Percentiles rank a stretch among this genome's conserved stretches.
These are phyloP conservation scores for Neonectria coccinea DNA, from an alignment of 2,329 filamentous ascomycete species.

Conservation along the genomic window DNA sequence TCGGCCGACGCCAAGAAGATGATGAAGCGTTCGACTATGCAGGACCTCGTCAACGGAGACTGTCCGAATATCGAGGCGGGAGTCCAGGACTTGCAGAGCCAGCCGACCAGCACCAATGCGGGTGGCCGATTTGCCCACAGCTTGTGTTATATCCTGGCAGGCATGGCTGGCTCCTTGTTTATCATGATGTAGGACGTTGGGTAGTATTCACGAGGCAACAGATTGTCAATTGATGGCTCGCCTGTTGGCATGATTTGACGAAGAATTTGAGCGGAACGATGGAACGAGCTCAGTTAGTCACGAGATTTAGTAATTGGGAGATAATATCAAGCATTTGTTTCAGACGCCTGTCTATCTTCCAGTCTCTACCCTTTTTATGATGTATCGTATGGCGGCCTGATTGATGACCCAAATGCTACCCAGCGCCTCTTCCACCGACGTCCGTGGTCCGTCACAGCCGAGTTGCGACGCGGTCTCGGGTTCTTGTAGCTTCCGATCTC, in stretches of 20 bases:
- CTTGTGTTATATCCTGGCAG: background rate
- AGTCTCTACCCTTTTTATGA: too few relatives aligned
- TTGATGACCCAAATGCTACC: background rate
- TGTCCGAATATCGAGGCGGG: slow-evolving; percentile 33
- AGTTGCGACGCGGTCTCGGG: background rate
- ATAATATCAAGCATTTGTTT: background rate
- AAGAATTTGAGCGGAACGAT: background rate
- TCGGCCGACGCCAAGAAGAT: slow-evolving; percentile 16
- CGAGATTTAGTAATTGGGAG: background rate
- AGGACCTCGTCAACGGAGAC: slow-evolving; percentile 39
- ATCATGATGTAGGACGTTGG: slow-evolving; percentile 11
- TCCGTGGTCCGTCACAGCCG: background rate
- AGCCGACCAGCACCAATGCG: slow-evolving; percentile 11
- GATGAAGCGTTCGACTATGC: slow-evolving; percentile 38
- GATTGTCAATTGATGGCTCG: background rate
- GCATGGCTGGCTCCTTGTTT: background rate
- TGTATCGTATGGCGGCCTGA: background rate
- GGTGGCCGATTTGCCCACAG: background rate
- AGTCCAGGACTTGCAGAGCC: slow-evolving; percentile 14
- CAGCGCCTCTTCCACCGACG: background rate
- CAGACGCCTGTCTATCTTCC: too few relatives aligned
- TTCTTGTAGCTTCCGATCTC: background rate
- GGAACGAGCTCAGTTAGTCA: background rate
- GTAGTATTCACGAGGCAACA: background rate
- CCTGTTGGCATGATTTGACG: background rate